A percentile compares a stretch with the other conserved stretches of the same genome.
Conservation (phyloP, 169 alveolate species). For the Plasmodium knowlesi region DNA sequence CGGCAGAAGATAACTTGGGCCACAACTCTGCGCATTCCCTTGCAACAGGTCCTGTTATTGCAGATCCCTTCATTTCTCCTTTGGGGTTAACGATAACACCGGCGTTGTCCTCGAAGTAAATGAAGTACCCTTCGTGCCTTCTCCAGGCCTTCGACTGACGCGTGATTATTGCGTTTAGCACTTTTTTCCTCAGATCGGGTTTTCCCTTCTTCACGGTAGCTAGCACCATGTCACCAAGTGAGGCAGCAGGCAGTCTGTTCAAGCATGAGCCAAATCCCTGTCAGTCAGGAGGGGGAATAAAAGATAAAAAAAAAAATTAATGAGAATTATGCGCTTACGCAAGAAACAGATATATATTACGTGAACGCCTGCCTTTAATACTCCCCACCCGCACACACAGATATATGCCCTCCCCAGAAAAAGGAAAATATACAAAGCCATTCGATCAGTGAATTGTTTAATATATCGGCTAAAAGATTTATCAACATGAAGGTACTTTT, state of each 20-base stretch:
- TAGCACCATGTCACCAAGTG: slow-evolving; percentile 99
- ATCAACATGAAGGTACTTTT: slow-evolving; percentile 43
- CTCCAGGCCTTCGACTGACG: slow-evolving; percentile 99
- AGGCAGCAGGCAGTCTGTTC: slow-evolving; percentile 98
- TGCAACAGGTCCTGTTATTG: slow-evolving; percentile 99
- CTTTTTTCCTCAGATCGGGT: slow-evolving; percentile 99
- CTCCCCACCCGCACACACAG: background rate
- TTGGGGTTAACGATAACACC: slow-evolving; percentile 99
- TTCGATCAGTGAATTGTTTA: slow-evolving; percentile 13
- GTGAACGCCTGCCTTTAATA: background rate
- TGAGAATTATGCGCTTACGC: background rate
- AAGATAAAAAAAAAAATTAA: background rate
- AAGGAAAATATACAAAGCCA: slow-evolving; percentile 4
- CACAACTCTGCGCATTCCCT: slow-evolving; percentile 99
- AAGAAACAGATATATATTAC: background rate
- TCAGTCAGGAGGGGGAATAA: background rate
- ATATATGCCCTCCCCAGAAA: background rate
- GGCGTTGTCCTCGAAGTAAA: slow-evolving; percentile 99
- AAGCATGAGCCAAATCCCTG: slow-evolving; percentile 96
- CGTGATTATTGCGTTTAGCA: slow-evolving; percentile 97
- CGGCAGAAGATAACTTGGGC: slow-evolving; percentile 99
- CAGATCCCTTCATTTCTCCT: slow-evolving; percentile 99
- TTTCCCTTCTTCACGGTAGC: slow-evolving; percentile 98
- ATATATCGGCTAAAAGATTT: slow-evolving; percentile 42
- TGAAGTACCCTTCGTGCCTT: slow-evolving; percentile 98